Conservation (phyloP, 1,284 basidiomycete genomes). For the Xerocomus minutiporus region DNA sequence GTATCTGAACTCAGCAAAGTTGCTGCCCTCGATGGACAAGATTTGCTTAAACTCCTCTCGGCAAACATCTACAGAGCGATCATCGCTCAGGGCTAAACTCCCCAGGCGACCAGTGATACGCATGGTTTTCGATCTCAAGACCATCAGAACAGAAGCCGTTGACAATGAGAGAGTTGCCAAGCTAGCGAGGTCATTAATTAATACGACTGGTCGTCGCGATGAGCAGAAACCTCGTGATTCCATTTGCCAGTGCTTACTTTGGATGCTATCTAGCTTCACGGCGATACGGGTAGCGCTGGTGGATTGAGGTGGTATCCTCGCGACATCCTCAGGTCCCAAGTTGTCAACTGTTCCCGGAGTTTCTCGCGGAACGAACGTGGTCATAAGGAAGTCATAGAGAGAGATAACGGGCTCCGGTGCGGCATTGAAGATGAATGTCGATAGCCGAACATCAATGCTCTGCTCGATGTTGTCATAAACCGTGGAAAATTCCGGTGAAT, state of each 20-base stretch:
- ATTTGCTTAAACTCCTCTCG: slow-evolving; percentile 81
- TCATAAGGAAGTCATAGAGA: slow-evolving; percentile 97
- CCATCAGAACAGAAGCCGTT: slow-evolving; percentile 84
- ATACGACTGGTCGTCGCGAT: slow-evolving; percentile 52
- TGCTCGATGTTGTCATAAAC: slow-evolving; percentile 88
- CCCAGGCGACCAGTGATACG: slow-evolving; percentile 83
- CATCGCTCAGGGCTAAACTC: slow-evolving; percentile 81
- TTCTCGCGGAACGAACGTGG: slow-evolving; percentile 77
- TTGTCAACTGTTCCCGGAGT: slow-evolving; percentile 7
- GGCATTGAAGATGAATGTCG: slow-evolving; percentile 88
- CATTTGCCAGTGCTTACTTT: slow-evolving; percentile 45
- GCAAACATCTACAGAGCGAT: slow-evolving; percentile 53
- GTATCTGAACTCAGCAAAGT: slow-evolving; percentile 94
- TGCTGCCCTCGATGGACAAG: slow-evolving; percentile 91
- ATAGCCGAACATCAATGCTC: slow-evolving; percentile 83
- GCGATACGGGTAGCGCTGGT: slow-evolving; percentile 75
- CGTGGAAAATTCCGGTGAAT: slow-evolving; percentile 84
- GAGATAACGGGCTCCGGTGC: slow-evolving; percentile 90
- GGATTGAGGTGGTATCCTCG: slow-evolving; percentile 16
- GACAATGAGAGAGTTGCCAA: slow-evolving; percentile 89
- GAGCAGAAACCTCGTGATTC: slow-evolving; percentile 1
- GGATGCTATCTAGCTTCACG: slow-evolving; percentile 84
- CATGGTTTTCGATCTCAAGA: slow-evolving; percentile 74
- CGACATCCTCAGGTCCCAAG: slow-evolving; percentile 13
- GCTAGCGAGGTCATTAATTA: slow-evolving; percentile 71